phyloP scores from a whole-genome alignment of 805 yeast genomes.

The Candida oleophila region DNA sequence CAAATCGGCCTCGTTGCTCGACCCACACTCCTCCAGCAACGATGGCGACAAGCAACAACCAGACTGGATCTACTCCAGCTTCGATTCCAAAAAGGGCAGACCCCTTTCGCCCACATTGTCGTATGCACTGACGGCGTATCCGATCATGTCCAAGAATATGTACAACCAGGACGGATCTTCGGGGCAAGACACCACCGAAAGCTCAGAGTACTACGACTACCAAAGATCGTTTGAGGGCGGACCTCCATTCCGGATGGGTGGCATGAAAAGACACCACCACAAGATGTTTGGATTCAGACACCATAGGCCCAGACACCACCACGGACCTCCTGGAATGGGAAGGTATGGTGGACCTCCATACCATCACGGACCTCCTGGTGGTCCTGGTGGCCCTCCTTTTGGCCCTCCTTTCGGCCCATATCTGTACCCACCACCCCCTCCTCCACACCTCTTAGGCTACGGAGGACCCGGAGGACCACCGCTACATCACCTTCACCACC shows the following conservation, averaged over 20 bases:
- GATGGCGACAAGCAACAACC: not conserved
- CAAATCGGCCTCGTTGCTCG: not conserved
- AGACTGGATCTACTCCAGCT: not conserved
- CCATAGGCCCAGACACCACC: conserved; percentile 4
- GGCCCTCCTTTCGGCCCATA: conserved; percentile 5
- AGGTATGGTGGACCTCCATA: conserved; percentile 1
- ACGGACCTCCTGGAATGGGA: not conserved
- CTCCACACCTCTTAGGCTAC: not conserved
- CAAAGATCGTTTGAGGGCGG: not conserved
- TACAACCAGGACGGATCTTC: not conserved
- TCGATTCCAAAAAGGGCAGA: not conserved
- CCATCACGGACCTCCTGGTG: conserved; percentile 7
- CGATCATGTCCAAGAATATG: not conserved
- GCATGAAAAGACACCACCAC: not conserved
- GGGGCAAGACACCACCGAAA: not conserved
- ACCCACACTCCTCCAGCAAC: not conserved
- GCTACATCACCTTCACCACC: not conserved
- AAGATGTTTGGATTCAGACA: not conserved
- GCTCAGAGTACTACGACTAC: conserved; percentile 2
- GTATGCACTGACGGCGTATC: conserved; percentile 4
- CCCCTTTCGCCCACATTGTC: conserved; percentile 9
- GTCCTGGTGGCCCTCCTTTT: conserved; percentile 5
- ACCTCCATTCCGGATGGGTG: conserved; percentile 1
- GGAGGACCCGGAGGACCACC: not conserved
- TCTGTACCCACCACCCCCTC: conserved; percentile 5